Base-by-base conservation (phyloP, 768 basidiomycete species). In the Phylloporus rhodoxanthus region DNA sequence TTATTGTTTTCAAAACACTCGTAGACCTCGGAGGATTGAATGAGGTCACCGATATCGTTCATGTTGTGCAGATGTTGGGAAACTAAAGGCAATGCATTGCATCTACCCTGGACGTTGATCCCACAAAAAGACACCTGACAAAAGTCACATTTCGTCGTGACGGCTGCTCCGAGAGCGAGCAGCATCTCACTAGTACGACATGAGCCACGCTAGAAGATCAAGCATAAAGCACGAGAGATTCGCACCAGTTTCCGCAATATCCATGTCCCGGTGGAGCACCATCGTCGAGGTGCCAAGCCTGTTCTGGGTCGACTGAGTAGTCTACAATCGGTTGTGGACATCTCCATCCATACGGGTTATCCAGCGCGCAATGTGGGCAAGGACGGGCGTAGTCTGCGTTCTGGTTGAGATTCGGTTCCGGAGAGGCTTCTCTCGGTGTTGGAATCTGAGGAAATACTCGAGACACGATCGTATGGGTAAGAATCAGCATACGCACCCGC, bases 111-210 rank as follows among this genome's bases (percentile, higher is more conserved):
- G 20, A 92, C 77, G 42, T 79, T 79, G 51, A 92, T 81, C 9
- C 90, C 90, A 60, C 90, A 92, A 65, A 91, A 91, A 2, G 75
- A 85, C 8, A 87, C 81, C 51, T 82, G 81, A 56, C 90, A 92
- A 54, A 91, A 77, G 62, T 91, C 89, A 60, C 90, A 92, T 66
- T 79, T 84, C 21, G 86, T 79, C n/a, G 89, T 88, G 28, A 80
- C 68, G 13, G 90, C 90, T 11, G 90, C 87, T 28, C 69, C 72
- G 3, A 84, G 67, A 23, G 87, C 86, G 21, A 90, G 78, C 5
- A 90, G 62, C 59, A 79, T 87, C 67, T 91, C 90, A 60, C 87
- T 89, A 43, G 13, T 10, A 19, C 10, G 15, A 46, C 32, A 33
- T 53, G 15, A 58, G 41, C 17, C 1, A 34, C 11, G 11, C 5